Evolutionary conservation across 805 yeast genomes (phyloP), one percentile per base, ranked within the genome.

Genomic region (Candida palmyrensis): DNA sequence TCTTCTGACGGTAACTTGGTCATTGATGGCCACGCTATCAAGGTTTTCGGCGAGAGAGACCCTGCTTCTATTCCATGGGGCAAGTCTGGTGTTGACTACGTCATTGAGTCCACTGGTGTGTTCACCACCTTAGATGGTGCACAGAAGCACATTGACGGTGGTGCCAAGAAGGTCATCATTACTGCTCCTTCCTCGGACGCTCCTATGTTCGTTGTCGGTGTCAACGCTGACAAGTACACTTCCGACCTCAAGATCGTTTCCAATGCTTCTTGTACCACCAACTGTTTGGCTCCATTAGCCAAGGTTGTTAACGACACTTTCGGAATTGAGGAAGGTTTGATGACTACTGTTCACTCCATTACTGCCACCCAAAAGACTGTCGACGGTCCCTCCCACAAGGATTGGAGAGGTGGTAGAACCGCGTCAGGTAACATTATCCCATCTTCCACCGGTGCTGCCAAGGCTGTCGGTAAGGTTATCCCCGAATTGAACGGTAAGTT

Each of bases 321-420:
- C 63, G 94, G 95, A 44, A 80, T 87, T 54, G 84, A 81, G 59
- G 87, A 85, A 67, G 96, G 94, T 69, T 75, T 87, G 59, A 87
- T 87, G 96, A 87, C 96, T 68, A 87, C 96, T 44, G 89, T 87
- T 48, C 96, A 87, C 79, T 84, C 96, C 60, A 82, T 85, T 71
- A 87, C 96, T 49, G 96, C 96, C 52, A 83, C 96, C 55, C 96
- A 87, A 71, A 87, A 87, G 81, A 82, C 94, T 43, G 96, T 87
- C 47, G 96, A 87, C 66, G 96, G 96, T 71, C 94, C 96, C 55
- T 85, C 95, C 63, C 87, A 81, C 78, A 87, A 87, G 78, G 96
- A 87, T 77, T 87, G 96, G 96, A 82, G 96, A 79, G 95, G 96
- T 65, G 96, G 96, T 66, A 83, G 96, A 75, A 82, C 95, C 53